A percentile compares a stretch with the other conserved stretches of the same genome.
phyloP scores from a whole-genome alignment of 345 rosid species.

The Citrus reticulata region DNA sequence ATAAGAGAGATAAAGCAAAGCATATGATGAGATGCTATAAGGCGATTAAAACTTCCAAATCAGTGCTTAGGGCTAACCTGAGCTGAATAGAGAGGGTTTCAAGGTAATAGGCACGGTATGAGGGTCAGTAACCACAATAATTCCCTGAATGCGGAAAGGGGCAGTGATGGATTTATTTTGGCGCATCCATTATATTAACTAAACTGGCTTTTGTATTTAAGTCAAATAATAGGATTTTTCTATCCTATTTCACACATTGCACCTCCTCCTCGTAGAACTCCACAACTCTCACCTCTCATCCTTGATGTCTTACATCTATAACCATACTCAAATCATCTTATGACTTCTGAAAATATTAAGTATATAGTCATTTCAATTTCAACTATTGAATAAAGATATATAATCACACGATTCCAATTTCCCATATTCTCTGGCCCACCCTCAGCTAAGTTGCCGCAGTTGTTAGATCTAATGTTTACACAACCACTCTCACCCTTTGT shows the following conservation, averaged over 20 bases:
- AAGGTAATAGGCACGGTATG: neutral
- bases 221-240: neutral
- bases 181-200: neutral
- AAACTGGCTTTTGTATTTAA: neutral
- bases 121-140: neutral
- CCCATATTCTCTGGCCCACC: neutral
- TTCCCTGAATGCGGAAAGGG: neutral
- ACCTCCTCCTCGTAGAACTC: neutral
- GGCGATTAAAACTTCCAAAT: neutral
- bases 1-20: neutral
- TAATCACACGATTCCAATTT: neutral
- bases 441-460: neutral
- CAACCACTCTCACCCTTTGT: neutral
- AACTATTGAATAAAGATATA: neutral
- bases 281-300: neutral
- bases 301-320: neutral
- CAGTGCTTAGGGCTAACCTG: neutral
- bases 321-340: neutral
- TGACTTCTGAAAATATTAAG: neutral
- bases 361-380: neutral
- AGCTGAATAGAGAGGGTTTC: neutral
- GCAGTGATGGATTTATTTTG: neutral
- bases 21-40: neutral
- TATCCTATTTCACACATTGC: neutral
- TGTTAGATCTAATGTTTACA: neutral